Evolutionary conservation across 805 yeast species (phyloP).

Genomic region (Zygoascus bituminiphila): DNA sequence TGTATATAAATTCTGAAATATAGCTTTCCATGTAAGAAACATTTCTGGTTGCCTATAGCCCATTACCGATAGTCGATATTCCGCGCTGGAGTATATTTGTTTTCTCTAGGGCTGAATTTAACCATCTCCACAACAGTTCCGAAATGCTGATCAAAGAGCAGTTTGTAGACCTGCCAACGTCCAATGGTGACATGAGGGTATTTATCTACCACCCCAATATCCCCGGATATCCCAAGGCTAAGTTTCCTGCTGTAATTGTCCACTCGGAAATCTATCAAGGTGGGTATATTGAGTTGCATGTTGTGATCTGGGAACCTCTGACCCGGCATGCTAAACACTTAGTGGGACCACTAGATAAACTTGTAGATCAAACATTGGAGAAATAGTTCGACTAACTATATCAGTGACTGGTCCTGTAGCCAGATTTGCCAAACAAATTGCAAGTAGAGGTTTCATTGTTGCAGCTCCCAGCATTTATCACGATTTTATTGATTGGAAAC

Average conservation of each 20-base stretch:
- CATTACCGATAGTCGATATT: too few relatives aligned
- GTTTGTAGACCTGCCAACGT: conserved; percentile 55
- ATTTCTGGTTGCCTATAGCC: too few relatives aligned
- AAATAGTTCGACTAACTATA: background rate
- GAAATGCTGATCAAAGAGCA: conserved; percentile 64
- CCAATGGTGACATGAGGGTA: conserved; percentile 59
- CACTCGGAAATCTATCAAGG: conserved; percentile 76
- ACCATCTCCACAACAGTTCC: too few relatives aligned
- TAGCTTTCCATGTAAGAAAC: too few relatives aligned
- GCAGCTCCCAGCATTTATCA: conserved; percentile 78
- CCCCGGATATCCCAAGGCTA: conserved; percentile 66
- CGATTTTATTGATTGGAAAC: conserved; percentile 54
- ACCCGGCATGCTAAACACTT: background rate
- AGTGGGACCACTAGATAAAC: too few relatives aligned
- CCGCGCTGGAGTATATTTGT: background rate
- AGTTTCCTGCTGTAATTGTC: conserved; percentile 73
- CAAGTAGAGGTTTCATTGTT: conserved; percentile 70
- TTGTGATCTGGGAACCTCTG: background rate
- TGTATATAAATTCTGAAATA: too few relatives aligned
- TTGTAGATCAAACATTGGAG: too few relatives aligned
- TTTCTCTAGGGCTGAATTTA: background rate
- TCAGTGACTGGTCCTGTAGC: conserved; percentile 61
- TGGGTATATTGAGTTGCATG: background rate
- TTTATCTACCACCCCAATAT: conserved; percentile 60
- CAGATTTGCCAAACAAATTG: conserved; percentile 68